Evolutionary conservation across 768 basidiomycete species (phyloP), one percentile per base, ranked within the genome.

Genomic region (Kwoniella europaea): DNA sequence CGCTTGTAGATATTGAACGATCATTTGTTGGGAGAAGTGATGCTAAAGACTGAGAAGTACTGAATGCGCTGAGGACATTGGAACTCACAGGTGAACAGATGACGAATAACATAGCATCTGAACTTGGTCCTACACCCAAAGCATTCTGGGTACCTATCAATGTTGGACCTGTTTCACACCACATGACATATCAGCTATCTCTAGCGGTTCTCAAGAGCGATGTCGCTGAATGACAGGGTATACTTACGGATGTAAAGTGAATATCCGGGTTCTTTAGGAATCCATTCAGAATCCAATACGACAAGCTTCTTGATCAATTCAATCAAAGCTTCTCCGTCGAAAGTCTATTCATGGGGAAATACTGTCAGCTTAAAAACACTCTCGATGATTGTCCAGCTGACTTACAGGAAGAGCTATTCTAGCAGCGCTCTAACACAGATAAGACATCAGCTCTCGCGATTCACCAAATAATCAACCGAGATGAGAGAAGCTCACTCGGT

Each of bases 181-280:
- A 35, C 35, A 22, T 27, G 13, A 7, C 35, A 18, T 18, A 12
- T 52, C 16, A 46, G 60, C 58, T 27, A 10, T 35, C 4, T 24
- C 55, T 52, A 27, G 24, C 59, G 42, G n/a, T 42, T 13, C 7
- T 35, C n/a, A 16, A 55, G 29, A 46, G 15, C n/a, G 43, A 59
- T 18, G 54, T 13, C 35, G 53, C 58, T 92, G 58, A 56, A 24
- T 27, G 53, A 54, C 27, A 15, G 6, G 75, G 93, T 82, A 10
- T 91, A 91, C 35, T 92, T 91, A 68, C 95, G 90, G 73, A 98
- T 89, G 83, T 97, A 98, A 65, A 98, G 84, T 83, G 93, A 94
- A 84, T 96, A 90, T 16, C 93, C 94, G 9, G 91, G 88, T 76
- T 91, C 89, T 67, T 88, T 88, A 18, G 96, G 96, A 76, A 98